Percentiles rank a stretch among this genome's conserved stretches.
Conservation (phyloP, 768 basidiomycete genomes). For the Trametopsis cervina region DNA sequence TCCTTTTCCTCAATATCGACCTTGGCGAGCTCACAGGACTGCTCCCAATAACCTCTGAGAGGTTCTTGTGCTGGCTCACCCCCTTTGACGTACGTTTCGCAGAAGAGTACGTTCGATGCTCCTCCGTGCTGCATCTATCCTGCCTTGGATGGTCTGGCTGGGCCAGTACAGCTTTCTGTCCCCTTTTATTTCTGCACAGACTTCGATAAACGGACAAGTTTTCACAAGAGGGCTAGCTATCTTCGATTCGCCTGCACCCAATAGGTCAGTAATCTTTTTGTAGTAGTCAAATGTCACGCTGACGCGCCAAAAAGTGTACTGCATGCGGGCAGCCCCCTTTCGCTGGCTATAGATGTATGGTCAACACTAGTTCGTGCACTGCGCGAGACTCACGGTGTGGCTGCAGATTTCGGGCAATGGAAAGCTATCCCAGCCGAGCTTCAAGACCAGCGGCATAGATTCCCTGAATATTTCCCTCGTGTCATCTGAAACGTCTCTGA, state of each 20-base stretch:
- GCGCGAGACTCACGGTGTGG: neutral
- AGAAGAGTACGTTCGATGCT: too few relatives aligned
- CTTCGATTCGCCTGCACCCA: constrained; percentile 13
- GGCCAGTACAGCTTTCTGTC: neutral
- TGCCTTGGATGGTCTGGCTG: neutral
- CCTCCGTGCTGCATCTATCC: too few relatives aligned
- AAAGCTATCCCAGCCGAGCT: constrained; percentile 24
- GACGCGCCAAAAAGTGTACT: constrained; percentile 11
- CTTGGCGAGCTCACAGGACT: neutral
- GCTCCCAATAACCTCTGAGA: neutral
- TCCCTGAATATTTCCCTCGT: constrained; percentile 37
- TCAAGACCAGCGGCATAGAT: constrained; percentile 16
- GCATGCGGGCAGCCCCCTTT: constrained; percentile 20
- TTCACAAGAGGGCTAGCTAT: constrained; percentile 26
- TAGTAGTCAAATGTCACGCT: neutral
- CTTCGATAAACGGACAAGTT: constrained; percentile 15
- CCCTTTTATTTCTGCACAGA: constrained; percentile 9
- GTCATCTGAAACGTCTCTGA: constrained; percentile 30
- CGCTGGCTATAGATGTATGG: constrained; percentile 26
- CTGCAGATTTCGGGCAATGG: constrained; percentile 34
- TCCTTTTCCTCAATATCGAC: neutral
- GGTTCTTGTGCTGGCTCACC: neutral
- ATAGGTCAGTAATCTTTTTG: constrained; percentile 4
- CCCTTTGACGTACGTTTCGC: too few relatives aligned
- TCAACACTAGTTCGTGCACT: neutral